Conservation (phyloP, 345 rosid genomes). For the Geranium rotundifolium region DNA sequence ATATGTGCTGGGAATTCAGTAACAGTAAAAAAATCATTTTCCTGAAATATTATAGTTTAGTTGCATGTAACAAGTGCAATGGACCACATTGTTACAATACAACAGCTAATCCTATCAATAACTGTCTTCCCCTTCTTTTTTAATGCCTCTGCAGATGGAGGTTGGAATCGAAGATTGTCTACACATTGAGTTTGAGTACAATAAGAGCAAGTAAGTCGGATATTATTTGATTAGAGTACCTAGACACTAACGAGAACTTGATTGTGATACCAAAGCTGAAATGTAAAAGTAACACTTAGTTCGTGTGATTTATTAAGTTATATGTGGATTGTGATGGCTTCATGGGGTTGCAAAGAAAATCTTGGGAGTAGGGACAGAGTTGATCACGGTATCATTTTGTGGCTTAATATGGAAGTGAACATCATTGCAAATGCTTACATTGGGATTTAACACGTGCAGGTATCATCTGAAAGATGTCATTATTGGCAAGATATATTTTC, state of each 20-base stretch:
- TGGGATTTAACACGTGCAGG: slow-evolving; percentile 34
- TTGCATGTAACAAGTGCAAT: neutral
- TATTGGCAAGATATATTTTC: slow-evolving; percentile 95
- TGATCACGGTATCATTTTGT: too few species aligned
- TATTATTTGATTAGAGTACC: slow-evolving; percentile 1
- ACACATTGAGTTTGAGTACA: slow-evolving; percentile 96
- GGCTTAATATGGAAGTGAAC: neutral
- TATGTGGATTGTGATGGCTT: too few species aligned
- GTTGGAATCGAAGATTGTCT: slow-evolving; percentile 97
- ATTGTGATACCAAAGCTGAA: neutral
- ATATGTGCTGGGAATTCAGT: neutral
- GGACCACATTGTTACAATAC: neutral
- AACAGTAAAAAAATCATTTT: neutral
- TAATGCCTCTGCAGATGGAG: slow-evolving; percentile 70
- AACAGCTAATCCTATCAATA: neutral
- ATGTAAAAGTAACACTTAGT: neutral
- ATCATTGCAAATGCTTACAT: neutral
- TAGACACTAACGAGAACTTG: neutral
- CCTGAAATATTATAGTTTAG: neutral
- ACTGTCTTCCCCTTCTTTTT: slow-evolving; percentile 2
- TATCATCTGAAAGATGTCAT: slow-evolving; percentile 95
- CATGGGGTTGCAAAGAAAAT: neutral
- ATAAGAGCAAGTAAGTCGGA: slow-evolving; percentile 86
- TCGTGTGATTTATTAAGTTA: neutral
- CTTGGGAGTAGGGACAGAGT: too few species aligned